Evolutionary conservation across 345 rosid species (phyloP).

Genomic region (Erucastrum elatum): DNA sequence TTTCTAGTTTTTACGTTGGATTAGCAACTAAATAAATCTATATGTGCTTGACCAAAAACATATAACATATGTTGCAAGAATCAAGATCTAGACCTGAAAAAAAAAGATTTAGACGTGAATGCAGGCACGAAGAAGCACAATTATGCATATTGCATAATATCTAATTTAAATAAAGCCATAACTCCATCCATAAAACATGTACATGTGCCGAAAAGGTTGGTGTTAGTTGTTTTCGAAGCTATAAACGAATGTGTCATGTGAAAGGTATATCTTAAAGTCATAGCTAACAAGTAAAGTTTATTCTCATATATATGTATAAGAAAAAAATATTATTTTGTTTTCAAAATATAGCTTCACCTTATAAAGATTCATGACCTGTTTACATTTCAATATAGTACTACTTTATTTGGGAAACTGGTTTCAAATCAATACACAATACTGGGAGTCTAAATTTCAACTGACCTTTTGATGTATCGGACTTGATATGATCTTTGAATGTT

Average conservation of each 20-base stretch:
- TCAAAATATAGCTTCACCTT: neutral
- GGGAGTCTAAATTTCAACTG: neutral
- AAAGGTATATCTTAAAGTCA: constrained; percentile 41
- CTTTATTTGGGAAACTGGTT: neutral
- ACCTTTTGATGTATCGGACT: neutral
- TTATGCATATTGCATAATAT: neutral
- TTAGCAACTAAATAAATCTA: neutral
- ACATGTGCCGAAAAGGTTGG: constrained; percentile 37
- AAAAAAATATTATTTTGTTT: neutral
- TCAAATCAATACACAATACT: neutral
- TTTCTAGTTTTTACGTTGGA: neutral
- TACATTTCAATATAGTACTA: neutral
- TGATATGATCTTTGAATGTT: constrained; percentile 17
- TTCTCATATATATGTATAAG: neutral
- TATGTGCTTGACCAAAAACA: neutral
- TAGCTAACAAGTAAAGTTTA: neutral
- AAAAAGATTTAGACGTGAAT: constrained; percentile 12
- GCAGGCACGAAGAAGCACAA: constrained; percentile 12
- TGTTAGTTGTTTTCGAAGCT: constrained; percentile 33
- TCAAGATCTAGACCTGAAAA: neutral
- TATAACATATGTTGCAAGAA: constrained; percentile 10
- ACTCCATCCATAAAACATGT: constrained; percentile 1
- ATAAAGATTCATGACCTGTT: neutral
- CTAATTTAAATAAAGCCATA: neutral
- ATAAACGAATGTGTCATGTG: constrained; percentile 30